Base-by-base conservation (phyloP, 1,139 yeast species). In the Saccharomycopsis hybrid region DNA sequence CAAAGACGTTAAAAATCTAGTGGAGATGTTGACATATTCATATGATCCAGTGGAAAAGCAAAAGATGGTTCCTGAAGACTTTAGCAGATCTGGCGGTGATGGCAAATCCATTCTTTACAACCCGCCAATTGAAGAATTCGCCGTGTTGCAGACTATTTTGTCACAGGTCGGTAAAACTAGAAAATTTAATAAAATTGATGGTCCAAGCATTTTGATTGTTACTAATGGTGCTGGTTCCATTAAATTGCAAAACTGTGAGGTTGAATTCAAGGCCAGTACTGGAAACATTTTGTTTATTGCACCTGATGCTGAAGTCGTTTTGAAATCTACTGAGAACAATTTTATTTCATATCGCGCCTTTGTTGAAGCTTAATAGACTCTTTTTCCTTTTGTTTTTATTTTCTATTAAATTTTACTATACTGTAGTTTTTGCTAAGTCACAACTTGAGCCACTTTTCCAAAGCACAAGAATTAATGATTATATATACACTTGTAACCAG, bases 121-220 rank as follows among this genome's bases (percentile, higher is more conserved):
- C 65, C 99, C 99, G 29, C 99, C 99, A 55, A 92, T 92, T 63
- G 95, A 83, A 55, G 99, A 92, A 70, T 92, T 92, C 64, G 76
- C 96, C 2, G 97, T 92, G 27, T 75, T 94, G 62, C 92, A 87
- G 68, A 82, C 94, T 44, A 77, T 76, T 52, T 73, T 78, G 52
- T 59, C 67, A 33, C 63, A 69, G 42, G 75, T 74, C 36, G 18
- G 18, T 18, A 74, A 81, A 57, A 56, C 59, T 2, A 74, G 77
- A 56, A 60, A 61, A 41, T 77, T 81, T 59, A 78, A 78, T 48
- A 79, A 73, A 3, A 71, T 92, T 47, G 70, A 78, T 42, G 97
- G 98, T 44, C 97, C 98, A 57, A 86, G 96, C 43, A 84, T 94
- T 58, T 65, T 89, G 54, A 85, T 92, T 54, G 78, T 84, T 54